phyloP scores from a whole-genome alignment of 345 rosid genomes.

The Theobroma cacao region DNA sequence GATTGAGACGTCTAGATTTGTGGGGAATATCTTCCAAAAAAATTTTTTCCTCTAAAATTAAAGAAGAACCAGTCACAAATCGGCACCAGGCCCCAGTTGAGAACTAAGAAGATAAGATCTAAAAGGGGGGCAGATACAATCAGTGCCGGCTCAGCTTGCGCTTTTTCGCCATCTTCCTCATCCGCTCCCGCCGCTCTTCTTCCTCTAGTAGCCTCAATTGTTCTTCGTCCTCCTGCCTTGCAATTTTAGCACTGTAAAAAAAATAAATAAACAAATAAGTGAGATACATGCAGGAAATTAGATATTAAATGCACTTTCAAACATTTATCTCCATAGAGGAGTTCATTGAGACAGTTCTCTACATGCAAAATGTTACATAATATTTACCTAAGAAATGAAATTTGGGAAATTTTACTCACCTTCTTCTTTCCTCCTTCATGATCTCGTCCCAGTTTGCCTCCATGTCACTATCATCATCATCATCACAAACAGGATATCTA shows the following conservation, averaged over 20 bases:
- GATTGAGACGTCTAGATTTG: too few relatives aligned
- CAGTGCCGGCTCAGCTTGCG: constrained; percentile 6
- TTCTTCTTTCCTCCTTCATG: constrained; percentile 63
- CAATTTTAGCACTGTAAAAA: constrained; percentile 11
- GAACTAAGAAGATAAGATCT: too few relatives aligned
- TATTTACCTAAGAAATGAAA: neutral
- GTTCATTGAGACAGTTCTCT: neutral
- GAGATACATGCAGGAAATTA: neutral
- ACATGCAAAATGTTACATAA: neutral
- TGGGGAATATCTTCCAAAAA: too few relatives aligned
- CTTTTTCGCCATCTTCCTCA: constrained; percentile 8
- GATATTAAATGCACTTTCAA: neutral
- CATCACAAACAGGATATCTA: constrained; percentile 34
- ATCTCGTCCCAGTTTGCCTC: constrained; percentile 86
- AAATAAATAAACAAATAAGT: too few relatives aligned
- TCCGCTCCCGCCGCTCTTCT: constrained; percentile 1
- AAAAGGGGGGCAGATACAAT: neutral
- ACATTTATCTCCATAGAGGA: neutral
- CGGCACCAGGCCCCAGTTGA: too few relatives aligned
- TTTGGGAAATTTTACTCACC: constrained; percentile 41
- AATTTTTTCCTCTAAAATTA: too few relatives aligned
- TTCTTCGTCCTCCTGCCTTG: neutral
- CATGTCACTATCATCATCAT: constrained; percentile 70
- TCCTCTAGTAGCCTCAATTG: constrained; percentile 6
- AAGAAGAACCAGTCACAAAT: too few relatives aligned